Percentiles rank a stretch among this genome's conserved stretches.
These are phyloP conservation scores for Fusarium piperis DNA, from an alignment of 2,329 filamentous ascomycete genomes.

Conservation along the genomic window DNA sequence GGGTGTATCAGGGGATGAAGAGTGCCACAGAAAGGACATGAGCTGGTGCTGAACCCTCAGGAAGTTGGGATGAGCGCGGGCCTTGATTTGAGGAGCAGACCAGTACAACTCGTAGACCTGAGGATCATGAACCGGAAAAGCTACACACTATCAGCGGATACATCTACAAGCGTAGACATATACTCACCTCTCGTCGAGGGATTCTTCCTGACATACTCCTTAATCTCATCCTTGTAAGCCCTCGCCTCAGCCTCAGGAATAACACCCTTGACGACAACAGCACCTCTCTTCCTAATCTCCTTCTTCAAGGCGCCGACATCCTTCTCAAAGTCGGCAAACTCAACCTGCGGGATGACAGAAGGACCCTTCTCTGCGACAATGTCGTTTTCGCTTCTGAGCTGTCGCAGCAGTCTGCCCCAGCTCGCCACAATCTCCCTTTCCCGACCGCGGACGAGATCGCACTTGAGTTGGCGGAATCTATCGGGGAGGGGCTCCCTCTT, in stretches of 20 bases:
- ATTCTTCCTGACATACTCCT: slow-evolving; percentile 73
- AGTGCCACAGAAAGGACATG: slow-evolving; percentile 69
- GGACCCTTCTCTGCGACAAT: slow-evolving; percentile 56
- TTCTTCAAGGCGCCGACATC: slow-evolving; percentile 50
- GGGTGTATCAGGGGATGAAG: slow-evolving; percentile 56
- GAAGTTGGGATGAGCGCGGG: slow-evolving; percentile 73
- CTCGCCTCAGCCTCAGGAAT: slow-evolving; percentile 70
- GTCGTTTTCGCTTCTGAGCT: slow-evolving; percentile 59
- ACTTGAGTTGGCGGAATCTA: slow-evolving; percentile 66
- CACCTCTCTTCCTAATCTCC: slow-evolving; percentile 69
- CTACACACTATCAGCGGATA: slow-evolving; percentile 44
- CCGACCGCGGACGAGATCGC: slow-evolving; percentile 59
- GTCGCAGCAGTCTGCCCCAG: slow-evolving; percentile 59
- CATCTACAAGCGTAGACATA: background rate
- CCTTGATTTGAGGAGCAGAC: slow-evolving; percentile 74
- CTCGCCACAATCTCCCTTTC: slow-evolving; percentile 58
- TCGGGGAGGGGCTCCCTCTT: slow-evolving; percentile 59
- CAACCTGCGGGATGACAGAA: slow-evolving; percentile 62
- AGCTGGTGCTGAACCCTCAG: slow-evolving; percentile 69
- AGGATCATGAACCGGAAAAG: slow-evolving; percentile 72
- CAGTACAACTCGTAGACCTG: slow-evolving; percentile 82
- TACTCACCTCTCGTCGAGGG: slow-evolving; percentile 62
- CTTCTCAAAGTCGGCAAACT: slow-evolving; percentile 56
- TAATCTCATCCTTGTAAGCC: slow-evolving; percentile 70
- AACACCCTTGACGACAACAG: slow-evolving; percentile 72